phyloP scores from a whole-genome alignment of 1,139 yeast species.

The Geotrichum fermentans region DNA sequence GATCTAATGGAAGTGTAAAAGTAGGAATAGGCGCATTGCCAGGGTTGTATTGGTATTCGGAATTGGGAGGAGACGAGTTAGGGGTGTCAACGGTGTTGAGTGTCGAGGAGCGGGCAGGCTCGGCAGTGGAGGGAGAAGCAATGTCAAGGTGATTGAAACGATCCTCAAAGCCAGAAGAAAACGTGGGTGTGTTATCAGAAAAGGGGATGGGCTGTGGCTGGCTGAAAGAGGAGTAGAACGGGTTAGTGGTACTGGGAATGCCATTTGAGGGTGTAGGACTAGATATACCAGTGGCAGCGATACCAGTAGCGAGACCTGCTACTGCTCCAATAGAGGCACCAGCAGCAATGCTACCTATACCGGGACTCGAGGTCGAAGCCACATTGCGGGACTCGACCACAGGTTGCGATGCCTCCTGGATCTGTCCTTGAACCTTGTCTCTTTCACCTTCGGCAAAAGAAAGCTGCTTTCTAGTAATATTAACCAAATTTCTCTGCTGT shows the following conservation, averaged over 20 bases:
- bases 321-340: slow-evolving; percentile 27
- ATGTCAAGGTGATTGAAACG: slow-evolving; percentile 30
- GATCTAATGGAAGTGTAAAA: slow-evolving; percentile 48
- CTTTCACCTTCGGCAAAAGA: slow-evolving; percentile 53
- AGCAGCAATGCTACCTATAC: slow-evolving; percentile 23
- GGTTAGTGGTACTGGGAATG: slow-evolving; percentile 14
- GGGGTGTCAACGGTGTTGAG: slow-evolving; percentile 49
- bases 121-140: slow-evolving; percentile 32
- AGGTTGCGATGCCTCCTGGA: slow-evolving; percentile 36
- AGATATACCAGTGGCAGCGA: slow-evolving; percentile 17
- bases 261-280: slow-evolving; percentile 7
- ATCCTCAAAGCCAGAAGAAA: slow-evolving; percentile 28
- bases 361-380: slow-evolving; percentile 18
- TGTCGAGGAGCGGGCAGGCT: slow-evolving; percentile 40
- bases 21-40: slow-evolving; percentile 37
- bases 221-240: slow-evolving; percentile 14
- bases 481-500: slow-evolving; percentile 57
- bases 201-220: slow-evolving; percentile 8
- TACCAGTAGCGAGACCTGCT: slow-evolving; percentile 20
- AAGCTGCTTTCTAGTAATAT: slow-evolving; percentile 66
- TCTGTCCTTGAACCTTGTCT: slow-evolving; percentile 42
- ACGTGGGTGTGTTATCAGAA: slow-evolving; percentile 5
- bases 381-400: slow-evolving; percentile 36
- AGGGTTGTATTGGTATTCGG: slow-evolving; percentile 37
- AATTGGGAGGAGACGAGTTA: slow-evolving; percentile 52